Evolutionary conservation across 108 stramenopile genomes (phyloP).

Genomic region (Cyclotella atomus): DNA sequence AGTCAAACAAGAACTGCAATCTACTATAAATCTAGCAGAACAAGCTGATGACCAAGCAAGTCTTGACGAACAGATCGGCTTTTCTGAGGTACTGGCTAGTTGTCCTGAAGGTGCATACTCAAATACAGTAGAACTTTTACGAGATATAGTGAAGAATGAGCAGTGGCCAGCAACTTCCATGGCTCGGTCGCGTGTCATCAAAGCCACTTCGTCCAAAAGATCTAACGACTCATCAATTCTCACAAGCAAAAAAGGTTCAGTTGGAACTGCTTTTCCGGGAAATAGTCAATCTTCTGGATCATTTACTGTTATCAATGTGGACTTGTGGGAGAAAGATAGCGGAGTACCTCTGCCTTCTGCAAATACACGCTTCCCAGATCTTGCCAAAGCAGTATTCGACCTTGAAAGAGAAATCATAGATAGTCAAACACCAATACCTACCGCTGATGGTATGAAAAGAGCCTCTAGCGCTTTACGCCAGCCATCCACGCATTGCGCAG

Average conservation of each 20-base stretch:
- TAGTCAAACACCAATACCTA: slow-evolving; percentile 41
- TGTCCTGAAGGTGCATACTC: slow-evolving; percentile 33
- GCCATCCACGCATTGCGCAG: slow-evolving; percentile 85
- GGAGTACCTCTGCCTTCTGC: slow-evolving; percentile 52
- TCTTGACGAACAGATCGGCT: not conserved
- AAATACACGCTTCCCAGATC: slow-evolving; percentile 90
- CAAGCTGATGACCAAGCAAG: not conserved
- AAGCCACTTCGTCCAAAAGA: slow-evolving; percentile 15
- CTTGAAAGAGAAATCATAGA: slow-evolving; percentile 58
- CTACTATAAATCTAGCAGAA: not conserved
- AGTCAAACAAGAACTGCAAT: slow-evolving; percentile 13
- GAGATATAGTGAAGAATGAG: slow-evolving; percentile 39
- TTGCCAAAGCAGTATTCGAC: slow-evolving; percentile 87
- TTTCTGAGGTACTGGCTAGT: slow-evolving; percentile 4
- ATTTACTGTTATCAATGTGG: slow-evolving; percentile 69
- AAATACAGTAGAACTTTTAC: slow-evolving; percentile 34
- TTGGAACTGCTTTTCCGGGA: slow-evolving; percentile 26
- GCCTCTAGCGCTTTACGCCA: slow-evolving; percentile 74
- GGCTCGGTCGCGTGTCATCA: slow-evolving; percentile 67
- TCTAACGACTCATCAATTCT: slow-evolving; percentile 31
- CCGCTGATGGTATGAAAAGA: slow-evolving; percentile 87
- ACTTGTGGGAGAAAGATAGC: slow-evolving; percentile 30
- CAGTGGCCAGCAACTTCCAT: slow-evolving; percentile 77
- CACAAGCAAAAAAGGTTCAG: slow-evolving; percentile 29
- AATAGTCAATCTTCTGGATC: slow-evolving; percentile 55